Base-by-base conservation (phyloP, 2,329 filamentous ascomycete species). In the Cytospora chrysosperma region DNA sequence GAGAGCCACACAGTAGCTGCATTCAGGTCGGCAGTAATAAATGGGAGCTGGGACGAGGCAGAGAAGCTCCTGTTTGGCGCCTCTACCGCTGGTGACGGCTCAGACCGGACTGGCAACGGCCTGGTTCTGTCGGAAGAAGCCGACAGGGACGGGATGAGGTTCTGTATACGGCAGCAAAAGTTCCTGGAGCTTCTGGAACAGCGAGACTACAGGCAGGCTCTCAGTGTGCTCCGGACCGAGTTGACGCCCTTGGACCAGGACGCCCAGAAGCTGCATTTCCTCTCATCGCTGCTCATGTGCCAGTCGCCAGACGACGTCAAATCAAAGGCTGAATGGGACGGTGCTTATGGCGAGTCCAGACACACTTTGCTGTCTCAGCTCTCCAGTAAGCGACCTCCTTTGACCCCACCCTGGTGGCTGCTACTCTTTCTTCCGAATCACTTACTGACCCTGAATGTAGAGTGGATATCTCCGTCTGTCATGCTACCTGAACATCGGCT, bases 401-500 rank as follows among this genome's bases (percentile, higher is more conserved):
- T 17, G 12, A 3, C 13, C 37, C 59, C 47, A 3, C 8, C 32
- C 59, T 52, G 24, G 63, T 40, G 40, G 17, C 10, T 12, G n/a
- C 37, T 58, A 56, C 55, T 34, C 66, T 50, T 4, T 13, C 2
- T 27, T 37, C 24, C 13, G 2, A 13, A 15, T 10, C 19, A 8
- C 40, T 43, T 24, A 47, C 65, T 74, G 60, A 78, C 62, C 47
- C 51, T 34, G 37, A 40, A 21, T 65, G 21, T 69, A 94, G 91
- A 84, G 80, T 97, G 87, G 62, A 96, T 99, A 74, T 97, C 95
- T 1, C 94, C 95, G 0, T 95, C 93, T 4, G 91, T 97, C 52
- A 98, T 99, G 93, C 90, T 99, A 61, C 95, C 95, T 1, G 92
- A 97, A 72, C 91, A 95, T 74, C 88, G 95, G 8, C 81, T 99